Evolutionary conservation across 768 basidiomycete species (phyloP), one percentile per base, ranked within the genome.

Genomic region (Rhizopogon rudus): DNA sequence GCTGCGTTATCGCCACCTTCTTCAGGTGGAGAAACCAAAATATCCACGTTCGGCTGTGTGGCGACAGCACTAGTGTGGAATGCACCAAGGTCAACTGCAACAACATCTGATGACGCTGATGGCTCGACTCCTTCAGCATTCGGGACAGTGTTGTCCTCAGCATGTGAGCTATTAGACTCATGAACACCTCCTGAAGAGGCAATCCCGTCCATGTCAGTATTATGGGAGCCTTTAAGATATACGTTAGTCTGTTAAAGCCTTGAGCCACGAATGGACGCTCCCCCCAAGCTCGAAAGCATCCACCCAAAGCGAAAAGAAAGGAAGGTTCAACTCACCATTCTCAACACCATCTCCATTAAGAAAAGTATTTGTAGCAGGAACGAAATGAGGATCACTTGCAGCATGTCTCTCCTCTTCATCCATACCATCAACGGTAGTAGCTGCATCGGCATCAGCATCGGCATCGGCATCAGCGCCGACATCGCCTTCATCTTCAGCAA

Each of bases 401-500:
- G 71, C 69, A 60, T 57, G 62, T 65, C 73, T 77, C 59, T 69
- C 71, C 55, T 79, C 77, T 56, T 80, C 82, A 45, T 73, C 72
- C 53, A 74, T 74, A 49, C 75, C 74, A 46, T 76, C 77, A 57
- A 70, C 65, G 48, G 72, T 71, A 59, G 72, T 71, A 57, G 74
- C 76, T 55, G 62, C 78, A 57, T 79, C 83, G 49, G 71, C 78
- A 56, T 81, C 82, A 60, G 71, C 78, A 56, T 81, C 82, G 60
- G 77, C 83, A 67, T 82, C 86, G 57, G 77, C 82, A 55, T 76
- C 75, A 65, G 74, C 71, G 57, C 74, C 71, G 43, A 63, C 77
- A 56, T 82, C 86, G 54, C 75, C 83, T 63, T 84, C 85, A 61
- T 81, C 85, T 67, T 85, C 86, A 54, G 79, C 84, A 62, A 91